A percentile compares a stretch with the other conserved stretches of the same genome.
These are phyloP conservation scores for Powellomyces hirtus DNA, from an alignment of 192 early-diverging fungal genomes.

Conservation along the genomic window DNA sequence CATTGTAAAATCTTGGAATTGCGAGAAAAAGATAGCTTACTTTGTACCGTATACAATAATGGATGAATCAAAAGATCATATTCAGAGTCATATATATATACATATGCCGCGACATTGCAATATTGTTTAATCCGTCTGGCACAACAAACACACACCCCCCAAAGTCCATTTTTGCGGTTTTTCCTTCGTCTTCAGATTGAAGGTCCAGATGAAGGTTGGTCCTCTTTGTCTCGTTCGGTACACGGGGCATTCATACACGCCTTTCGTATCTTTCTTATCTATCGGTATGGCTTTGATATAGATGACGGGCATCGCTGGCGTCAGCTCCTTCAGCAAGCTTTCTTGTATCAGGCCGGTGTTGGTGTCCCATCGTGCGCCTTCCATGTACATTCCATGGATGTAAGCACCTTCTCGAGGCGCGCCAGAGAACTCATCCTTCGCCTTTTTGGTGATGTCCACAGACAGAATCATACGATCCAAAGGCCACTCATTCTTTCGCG, in stretches of 20 bases:
- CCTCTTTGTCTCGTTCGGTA: conserved; percentile 61
- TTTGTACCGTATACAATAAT: no score
- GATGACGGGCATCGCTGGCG: conserved; percentile 65
- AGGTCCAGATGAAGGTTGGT: conserved; percentile 66
- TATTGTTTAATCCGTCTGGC: conserved; percentile 43
- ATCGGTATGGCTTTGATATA: conserved; percentile 64
- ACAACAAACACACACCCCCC: conserved; percentile 58
- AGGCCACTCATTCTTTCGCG: conserved; percentile 66
- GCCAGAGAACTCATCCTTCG: conserved; percentile 58
- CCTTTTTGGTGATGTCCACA: conserved; percentile 65
- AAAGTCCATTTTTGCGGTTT: conserved; percentile 63
- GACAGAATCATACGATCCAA: conserved; percentile 62
- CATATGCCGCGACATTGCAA: no score
- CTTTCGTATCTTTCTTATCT: conserved; percentile 66
- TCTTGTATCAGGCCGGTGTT: conserved; percentile 64
- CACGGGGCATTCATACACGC: conserved; percentile 65
- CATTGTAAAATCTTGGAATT: no score
- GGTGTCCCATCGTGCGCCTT: conserved; percentile 67
- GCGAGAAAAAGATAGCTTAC: no score
- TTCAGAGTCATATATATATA: no score
- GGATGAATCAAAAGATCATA: no score
- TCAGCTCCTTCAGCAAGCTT: conserved; percentile 59
- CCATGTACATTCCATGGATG: conserved; percentile 65
- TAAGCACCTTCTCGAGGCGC: conserved; percentile 64
- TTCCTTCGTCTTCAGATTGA: conserved; percentile 67